Evolutionary conservation across 2,329 filamentous ascomycete species (phyloP).

Genomic region (Parastagonospora nodorum): DNA sequence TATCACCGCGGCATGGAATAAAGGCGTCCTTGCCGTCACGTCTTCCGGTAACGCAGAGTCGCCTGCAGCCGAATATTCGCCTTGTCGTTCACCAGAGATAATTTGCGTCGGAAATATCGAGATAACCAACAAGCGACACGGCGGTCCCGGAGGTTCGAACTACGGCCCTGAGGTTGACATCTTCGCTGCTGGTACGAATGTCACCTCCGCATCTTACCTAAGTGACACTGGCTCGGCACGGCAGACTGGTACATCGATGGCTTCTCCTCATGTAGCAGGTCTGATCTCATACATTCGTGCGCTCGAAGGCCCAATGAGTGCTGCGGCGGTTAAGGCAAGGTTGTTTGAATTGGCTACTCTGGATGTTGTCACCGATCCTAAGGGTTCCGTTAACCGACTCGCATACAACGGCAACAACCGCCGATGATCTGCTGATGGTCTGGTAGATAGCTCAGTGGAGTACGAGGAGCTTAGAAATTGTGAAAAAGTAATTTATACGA

Average conservation of each 20-base stretch:
- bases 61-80: slow-evolving; percentile 32
- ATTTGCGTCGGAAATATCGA: slow-evolving; percentile 45
- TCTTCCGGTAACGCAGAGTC: slow-evolving; percentile 44
- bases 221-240: slow-evolving; percentile 49
- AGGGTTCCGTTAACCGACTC: slow-evolving; percentile 28
- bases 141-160: slow-evolving; percentile 37
- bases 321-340: slow-evolving; percentile 22
- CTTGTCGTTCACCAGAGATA: slow-evolving; percentile 41
- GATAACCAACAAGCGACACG: slow-evolving; percentile 23
- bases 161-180: slow-evolving; percentile 47
- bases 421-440: too few relatives aligned
- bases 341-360: slow-evolving; percentile 27
- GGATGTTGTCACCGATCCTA: slow-evolving; percentile 23
- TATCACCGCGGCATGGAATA: slow-evolving; percentile 35
- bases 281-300: slow-evolving; percentile 70
- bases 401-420: slow-evolving; percentile 33
- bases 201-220: slow-evolving; percentile 53
- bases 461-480: background rate
- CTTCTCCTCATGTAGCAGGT: slow-evolving; percentile 70
- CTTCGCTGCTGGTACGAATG: slow-evolving; percentile 45
- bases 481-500: background rate
- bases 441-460: too few relatives aligned
- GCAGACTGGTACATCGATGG: slow-evolving; percentile 67
- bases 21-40: slow-evolving; percentile 42
- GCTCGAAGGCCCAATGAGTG: slow-evolving; percentile 45